Evolutionary conservation across 2,329 filamentous ascomycete species (phyloP).

Genomic region (Bisporella sp.): DNA sequence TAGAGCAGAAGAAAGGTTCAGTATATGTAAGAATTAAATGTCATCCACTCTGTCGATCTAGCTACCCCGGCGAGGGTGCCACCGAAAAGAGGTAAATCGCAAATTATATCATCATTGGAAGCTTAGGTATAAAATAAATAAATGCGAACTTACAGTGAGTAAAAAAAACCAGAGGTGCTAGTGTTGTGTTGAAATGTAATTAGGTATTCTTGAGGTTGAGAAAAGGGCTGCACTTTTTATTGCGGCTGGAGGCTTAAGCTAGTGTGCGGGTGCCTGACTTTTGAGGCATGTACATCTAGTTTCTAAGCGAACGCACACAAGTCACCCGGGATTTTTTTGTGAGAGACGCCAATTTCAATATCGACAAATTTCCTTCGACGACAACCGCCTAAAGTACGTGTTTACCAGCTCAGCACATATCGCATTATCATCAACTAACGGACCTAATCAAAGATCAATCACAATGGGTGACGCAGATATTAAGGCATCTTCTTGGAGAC

Average conservation of each 20-base stretch:
- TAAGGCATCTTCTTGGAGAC: conserved; percentile 81
- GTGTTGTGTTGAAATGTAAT: no score
- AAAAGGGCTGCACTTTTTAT: no score
- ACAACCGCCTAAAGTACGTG: conserved; percentile 26
- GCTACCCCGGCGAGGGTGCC: conserved; percentile 88
- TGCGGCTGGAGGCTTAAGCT: no score
- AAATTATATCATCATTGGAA: conserved; percentile 93
- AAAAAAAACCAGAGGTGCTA: no score
- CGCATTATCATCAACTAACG: conserved; percentile 19
- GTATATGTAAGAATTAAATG: conserved; percentile 99
- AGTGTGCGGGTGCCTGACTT: no score
- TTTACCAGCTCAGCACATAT: conserved; percentile 11
- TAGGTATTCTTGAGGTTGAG: no score
- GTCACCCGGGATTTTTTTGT: no score
- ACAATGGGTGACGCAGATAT: conserved; percentile 80
- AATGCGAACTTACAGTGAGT: no score
- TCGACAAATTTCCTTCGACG: conserved; percentile 21
- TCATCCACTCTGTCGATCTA: conserved; percentile 71
- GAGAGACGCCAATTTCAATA: not conserved
- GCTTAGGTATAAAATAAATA: not conserved
- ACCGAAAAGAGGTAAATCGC: conserved; percentile 85
- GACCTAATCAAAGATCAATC: conserved; percentile 42
- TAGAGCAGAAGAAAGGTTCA: conserved; percentile 45
- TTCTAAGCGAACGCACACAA: no score
- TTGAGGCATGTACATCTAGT: no score